A percentile compares a stretch with the other conserved stretches of the same genome.
These are phyloP conservation scores for Aspergillus sp. DNA, from an alignment of 2,329 filamentous ascomycete species.

Conservation along the genomic window DNA sequence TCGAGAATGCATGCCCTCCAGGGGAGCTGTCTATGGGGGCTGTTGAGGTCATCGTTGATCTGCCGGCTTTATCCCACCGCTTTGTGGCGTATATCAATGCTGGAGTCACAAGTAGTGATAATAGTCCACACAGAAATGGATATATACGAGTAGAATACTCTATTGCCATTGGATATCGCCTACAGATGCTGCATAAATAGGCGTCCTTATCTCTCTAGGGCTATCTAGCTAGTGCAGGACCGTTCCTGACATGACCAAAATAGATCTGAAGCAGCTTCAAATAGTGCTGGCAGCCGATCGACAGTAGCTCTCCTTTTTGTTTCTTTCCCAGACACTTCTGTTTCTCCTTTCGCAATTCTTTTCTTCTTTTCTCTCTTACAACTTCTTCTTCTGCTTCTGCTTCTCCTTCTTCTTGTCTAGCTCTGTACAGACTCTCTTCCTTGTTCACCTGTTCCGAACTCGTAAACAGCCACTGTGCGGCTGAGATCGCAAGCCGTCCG, in stretches of 20 bases:
- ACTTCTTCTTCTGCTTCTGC: slow-evolving; percentile 5
- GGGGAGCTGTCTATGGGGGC: too few species aligned
- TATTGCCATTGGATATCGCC: too few species aligned
- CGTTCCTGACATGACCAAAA: too few species aligned
- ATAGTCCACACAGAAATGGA: too few species aligned
- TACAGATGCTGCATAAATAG: too few species aligned
- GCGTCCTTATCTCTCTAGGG: too few species aligned
- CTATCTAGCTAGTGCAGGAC: too few species aligned
- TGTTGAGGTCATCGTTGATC: not conserved
- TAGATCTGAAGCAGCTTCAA: too few species aligned
- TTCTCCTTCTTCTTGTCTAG: slow-evolving; percentile 6
- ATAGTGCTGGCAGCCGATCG: not conserved
- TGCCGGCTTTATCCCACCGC: not conserved
- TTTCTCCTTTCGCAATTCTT: not conserved
- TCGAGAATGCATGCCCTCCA: too few species aligned
- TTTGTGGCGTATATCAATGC: not conserved
- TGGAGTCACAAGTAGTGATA: too few species aligned
- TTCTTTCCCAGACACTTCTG: slow-evolving; percentile 1
- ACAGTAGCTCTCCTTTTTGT: slow-evolving; percentile 6
- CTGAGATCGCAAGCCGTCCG: slow-evolving; percentile 3
- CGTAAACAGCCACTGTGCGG: too few species aligned
- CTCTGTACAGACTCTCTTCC: slow-evolving; percentile 1
- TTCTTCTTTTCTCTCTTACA: not conserved
- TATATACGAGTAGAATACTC: too few species aligned
- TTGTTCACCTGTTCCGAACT: not conserved